These are phyloP conservation scores for Naganishia sp. DNA, from an alignment of 1,284 basidiomycete species.

Conservation along the genomic window DNA sequence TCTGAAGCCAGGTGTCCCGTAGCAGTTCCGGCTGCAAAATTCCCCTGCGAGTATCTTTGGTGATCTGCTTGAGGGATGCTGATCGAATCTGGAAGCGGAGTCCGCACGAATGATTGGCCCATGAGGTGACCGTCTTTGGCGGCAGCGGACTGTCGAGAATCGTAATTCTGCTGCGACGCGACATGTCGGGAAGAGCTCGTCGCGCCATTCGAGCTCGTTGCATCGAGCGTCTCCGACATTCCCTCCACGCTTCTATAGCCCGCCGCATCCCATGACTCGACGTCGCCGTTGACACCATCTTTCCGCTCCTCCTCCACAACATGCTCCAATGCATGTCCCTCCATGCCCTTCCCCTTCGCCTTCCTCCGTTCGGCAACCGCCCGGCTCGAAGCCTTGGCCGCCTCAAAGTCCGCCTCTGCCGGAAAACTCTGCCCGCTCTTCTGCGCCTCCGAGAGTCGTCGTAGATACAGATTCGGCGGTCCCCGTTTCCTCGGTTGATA, in stretches of 20 bases:
- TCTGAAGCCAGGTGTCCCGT: neutral
- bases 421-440: slow-evolving; percentile 16
- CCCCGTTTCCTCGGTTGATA: slow-evolving; percentile 89
- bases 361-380: slow-evolving; percentile 7
- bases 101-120: slow-evolving; percentile 3
- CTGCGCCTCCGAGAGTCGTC: slow-evolving; percentile 30
- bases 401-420: slow-evolving; percentile 19
- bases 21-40: too few relatives aligned
- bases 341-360: slow-evolving; percentile 17
- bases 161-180: slow-evolving; percentile 1
- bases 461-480: slow-evolving; percentile 76
- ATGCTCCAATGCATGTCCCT: slow-evolving; percentile 15
- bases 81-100: neutral
- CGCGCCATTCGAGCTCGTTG: neutral
- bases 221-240: neutral
- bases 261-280: neutral
- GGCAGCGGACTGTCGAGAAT: neutral
- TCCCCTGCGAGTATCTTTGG: neutral
- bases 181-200: neutral
- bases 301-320: slow-evolving; percentile 3
- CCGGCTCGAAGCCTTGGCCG: slow-evolving; percentile 22
- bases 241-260: neutral
- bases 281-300: neutral
- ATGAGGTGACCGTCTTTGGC: neutral
- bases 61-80: neutral